Base-by-base conservation (phyloP, 73 alveolate genomes). In the Paramecium sexaurelia region DNA sequence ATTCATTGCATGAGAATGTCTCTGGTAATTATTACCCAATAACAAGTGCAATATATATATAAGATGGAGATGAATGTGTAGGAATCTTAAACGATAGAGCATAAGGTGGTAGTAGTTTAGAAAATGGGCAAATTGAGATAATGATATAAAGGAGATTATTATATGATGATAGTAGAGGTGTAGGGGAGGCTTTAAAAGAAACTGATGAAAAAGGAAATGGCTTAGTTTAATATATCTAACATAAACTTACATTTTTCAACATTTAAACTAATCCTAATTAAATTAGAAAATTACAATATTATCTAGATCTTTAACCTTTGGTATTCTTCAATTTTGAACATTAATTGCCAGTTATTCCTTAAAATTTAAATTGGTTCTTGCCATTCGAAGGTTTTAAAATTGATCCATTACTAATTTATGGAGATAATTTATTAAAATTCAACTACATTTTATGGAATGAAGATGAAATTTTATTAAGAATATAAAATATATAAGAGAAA, bases 71-170 rank as follows among this genome's bases (percentile, higher is more conserved):
- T 2, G 73, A 75, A 26, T 41, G 55, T 22, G 75, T 61, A 1
- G 75, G 96, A 27, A 92, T 96, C 20, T 71, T 94, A 67, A 95
- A 94, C 78, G 98, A 97, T 73, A 91, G 99, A 78, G 91, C 99
- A 5, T 95, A 97, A 92, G 99, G 98, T 7, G 99, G 98, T 26
- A 82, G 98, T 1, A 94, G 97, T 47, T 87, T 96, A 85, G 66
- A 85, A 35, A 94, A 95, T 15, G 99, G 99, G 13, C 88, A 95
- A 91, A 94, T 98, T 39, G 99, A 97, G 85, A 85, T 98, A 51
- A 95, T 98, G 98, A 94, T 98, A 13, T 99, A 98, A 90, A 96
- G 99, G 85, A 92, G 92, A 82, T 56, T 91, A 15, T 11, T 39
- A 20, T 11, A 73, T 51, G 98, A 95, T 91, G 99, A 97, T 83